phyloP scores from a whole-genome alignment of 163 green algal genomes.

The Trebouxiophyceae sp. region DNA sequence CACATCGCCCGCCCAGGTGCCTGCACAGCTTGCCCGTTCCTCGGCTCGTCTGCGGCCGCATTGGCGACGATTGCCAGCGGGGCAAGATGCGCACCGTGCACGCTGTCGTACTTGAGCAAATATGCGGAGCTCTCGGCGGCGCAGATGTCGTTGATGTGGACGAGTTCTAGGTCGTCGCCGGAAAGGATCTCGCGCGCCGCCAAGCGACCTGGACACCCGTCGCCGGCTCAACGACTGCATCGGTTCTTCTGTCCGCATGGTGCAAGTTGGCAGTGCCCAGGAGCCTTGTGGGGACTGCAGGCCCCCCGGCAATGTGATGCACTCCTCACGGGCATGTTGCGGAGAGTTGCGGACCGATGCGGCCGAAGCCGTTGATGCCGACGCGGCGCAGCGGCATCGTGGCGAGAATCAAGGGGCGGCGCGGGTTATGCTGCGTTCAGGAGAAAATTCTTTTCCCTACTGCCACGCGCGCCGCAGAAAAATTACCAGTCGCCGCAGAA shows the following conservation, averaged over 20 bases:
- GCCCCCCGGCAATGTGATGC: too few species aligned
- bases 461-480: too few species aligned
- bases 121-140: constrained; percentile 68
- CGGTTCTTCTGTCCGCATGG: too few species aligned
- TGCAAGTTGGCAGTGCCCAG: too few species aligned
- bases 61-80: neutral
- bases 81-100: constrained; percentile 64
- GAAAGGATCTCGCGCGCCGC: neutral
- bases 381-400: too few species aligned
- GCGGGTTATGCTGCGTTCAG: too few species aligned
- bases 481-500: too few species aligned
- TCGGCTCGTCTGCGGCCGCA: neutral
- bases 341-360: constrained; percentile 42
- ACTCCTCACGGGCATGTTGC: too few species aligned
- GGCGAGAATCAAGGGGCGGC: too few species aligned
- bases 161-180: constrained; percentile 1
- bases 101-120: constrained; percentile 92
- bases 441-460: too few species aligned
- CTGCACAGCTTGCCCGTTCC: constrained; percentile 18
- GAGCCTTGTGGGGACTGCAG: too few species aligned
- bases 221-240: too few species aligned
- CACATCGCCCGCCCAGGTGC: constrained; percentile 53
- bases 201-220: constrained; percentile 4
- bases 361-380: constrained; percentile 64
- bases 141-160: constrained; percentile 88